Evolutionary conservation across 1,139 yeast species (phyloP).

Genomic region (Suhomyces maxii): DNA sequence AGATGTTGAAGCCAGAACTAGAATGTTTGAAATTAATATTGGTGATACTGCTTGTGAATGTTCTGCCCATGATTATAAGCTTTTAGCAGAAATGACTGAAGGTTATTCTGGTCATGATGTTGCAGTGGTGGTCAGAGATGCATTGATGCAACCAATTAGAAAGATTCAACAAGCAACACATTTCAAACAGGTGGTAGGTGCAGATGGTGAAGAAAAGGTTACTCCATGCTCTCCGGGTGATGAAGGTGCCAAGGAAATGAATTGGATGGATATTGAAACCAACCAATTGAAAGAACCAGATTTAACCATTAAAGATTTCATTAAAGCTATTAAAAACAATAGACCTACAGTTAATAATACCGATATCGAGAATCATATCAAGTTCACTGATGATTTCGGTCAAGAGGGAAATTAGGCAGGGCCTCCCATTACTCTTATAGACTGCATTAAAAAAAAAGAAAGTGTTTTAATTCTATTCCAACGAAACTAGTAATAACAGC

Average conservation of each 20-base stretch:
- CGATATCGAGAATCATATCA: conserved; percentile 79
- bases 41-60: conserved; percentile 87
- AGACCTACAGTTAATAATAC: conserved; percentile 91
- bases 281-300: conserved; percentile 90
- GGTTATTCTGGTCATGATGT: conserved; percentile 98
- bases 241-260: conserved; percentile 78
- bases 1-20: conserved; percentile 83
- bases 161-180: conserved; percentile 97
- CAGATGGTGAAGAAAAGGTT: conserved; percentile 46
- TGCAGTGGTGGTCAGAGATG: conserved; percentile 95
- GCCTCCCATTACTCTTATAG: not conserved
- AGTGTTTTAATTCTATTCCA: no score
- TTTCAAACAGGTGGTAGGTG: conserved; percentile 59
- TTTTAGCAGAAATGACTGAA: conserved; percentile 89
- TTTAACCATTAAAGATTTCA: conserved; percentile 85
- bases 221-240: conserved; percentile 99
- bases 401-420: conserved; percentile 78
- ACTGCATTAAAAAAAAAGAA: not conserved
- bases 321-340: conserved; percentile 86
- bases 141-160: conserved; percentile 96
- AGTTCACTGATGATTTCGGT: conserved; percentile 92
- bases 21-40: conserved; percentile 92
- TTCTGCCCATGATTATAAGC: conserved; percentile 67
- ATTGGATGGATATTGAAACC: conserved; percentile 89
- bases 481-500: no score